Percentiles rank a stretch among this genome's conserved stretches.
Conservation (phyloP, 352 stramenopile species). For the Globisporangium polare region DNA sequence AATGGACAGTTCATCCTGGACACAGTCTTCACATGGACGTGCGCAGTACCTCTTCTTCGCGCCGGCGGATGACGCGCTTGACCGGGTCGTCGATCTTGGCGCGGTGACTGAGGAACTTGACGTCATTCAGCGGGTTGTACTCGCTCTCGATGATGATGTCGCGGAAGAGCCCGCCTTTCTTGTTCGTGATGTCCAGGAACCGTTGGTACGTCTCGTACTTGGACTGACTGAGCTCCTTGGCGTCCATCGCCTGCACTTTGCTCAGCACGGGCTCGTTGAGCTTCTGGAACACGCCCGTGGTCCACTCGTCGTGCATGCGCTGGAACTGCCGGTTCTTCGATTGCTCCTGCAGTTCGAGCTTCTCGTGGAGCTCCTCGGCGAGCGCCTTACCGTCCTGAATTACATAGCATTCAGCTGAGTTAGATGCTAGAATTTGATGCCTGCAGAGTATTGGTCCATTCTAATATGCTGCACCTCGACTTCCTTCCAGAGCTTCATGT, state of each 20-base stretch:
- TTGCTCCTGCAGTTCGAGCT: conserved; percentile 59
- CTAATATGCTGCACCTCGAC: conserved; percentile 36
- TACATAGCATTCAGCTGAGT: not conserved
- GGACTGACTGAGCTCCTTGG: conserved; percentile 29
- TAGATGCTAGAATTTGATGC: no score
- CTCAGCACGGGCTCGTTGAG: conserved; percentile 62
- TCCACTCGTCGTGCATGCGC: conserved; percentile 78
- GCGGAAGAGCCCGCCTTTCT: conserved; percentile 74
- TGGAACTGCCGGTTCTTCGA: conserved; percentile 55
- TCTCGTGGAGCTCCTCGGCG: conserved; percentile 57
- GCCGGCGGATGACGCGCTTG: conserved; percentile 54
- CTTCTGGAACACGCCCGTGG: conserved; percentile 54
- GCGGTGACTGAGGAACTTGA: conserved; percentile 48
- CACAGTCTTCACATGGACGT: not conserved
- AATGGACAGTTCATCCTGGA: not conserved
- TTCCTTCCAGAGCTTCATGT: conserved; percentile 61
- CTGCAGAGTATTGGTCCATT: no score
- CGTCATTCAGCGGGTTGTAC: conserved; percentile 73
- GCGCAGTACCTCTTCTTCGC: conserved; percentile 58
- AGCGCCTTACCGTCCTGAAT: conserved; percentile 53
- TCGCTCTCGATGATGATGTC: conserved; percentile 86
- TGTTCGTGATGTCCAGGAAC: conserved; percentile 80
- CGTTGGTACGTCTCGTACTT: conserved; percentile 68
- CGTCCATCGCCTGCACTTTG: conserved; percentile 52
- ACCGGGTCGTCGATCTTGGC: conserved; percentile 56